Base-by-base conservation (phyloP, 495 filamentous ascomycete species). In the Penicillium manginii region DNA sequence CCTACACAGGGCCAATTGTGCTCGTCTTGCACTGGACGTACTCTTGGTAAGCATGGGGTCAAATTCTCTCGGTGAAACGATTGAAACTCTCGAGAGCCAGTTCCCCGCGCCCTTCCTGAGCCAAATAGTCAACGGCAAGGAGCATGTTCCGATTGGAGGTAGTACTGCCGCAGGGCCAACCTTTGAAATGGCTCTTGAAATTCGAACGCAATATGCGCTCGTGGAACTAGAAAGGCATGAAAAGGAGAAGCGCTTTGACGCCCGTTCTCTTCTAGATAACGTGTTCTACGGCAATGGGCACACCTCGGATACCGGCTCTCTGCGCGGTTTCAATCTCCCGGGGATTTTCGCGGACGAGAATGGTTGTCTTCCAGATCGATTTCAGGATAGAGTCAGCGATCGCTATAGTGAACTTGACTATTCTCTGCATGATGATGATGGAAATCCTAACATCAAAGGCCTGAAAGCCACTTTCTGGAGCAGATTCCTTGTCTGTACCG, bases 1-100 rank as follows among this genome's bases (percentile, higher is more conserved):
- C 11, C 23, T 80, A 14, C 63, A 78, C 42, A 64, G 66, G 32
- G 73, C 71, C 21, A 80, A 80, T 51, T 79, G 75, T 59, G 73
- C 77, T 12, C 65, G 64, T 3, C 59, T 80, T 51, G 70, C 73
- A 1, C 40, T 67, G 1, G 65, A 75, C 21, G 61, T 76, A 17
- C 68, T 80, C 15, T 52, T 71, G 18, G 62, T 64, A 1, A 62
- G 26, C 19, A 49, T 48, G 1, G 67, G 57, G 4, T 58, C 66
- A 2, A 43, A 57, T 1, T 54, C 64, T 2, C 60, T 55, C 8
- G 58, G 50, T 12, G 50, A 69, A 8, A 58, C 65, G 10, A 69
- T 80, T 15, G 50, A 57, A n/a, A 51, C 60, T 17, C 57, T 78
- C 1, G 69, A 80, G 18, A 53, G 15, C 2, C 47, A 59, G 10